Evolutionary conservation across 1,284 basidiomycete species (phyloP), one percentile per base, ranked within the genome.

Genomic region (Earliella scabrosa): DNA sequence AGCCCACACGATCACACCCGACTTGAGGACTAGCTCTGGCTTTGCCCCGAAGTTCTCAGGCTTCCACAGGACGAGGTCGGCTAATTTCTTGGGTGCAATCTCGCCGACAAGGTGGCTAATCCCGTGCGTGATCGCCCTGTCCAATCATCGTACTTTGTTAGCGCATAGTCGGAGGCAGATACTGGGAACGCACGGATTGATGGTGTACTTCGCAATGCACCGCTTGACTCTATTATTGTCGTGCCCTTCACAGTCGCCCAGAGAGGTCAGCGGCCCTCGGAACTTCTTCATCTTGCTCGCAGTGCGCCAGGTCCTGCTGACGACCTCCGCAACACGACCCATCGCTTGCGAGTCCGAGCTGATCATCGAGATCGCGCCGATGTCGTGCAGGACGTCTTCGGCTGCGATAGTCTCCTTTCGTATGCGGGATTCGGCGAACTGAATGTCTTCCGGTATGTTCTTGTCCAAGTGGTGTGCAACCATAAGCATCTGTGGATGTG

Each of bases 401-500:
- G 97, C 97, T 0, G 97, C 97, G 39, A 99, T 90, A 0, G 97
- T 99, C 77, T 99, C 97, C 2, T 87, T 93, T 23, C 97, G 87
- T 61, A 99, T 99, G 45, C 97, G 90, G 11, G 96, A 98, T 66
- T 99, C 97, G 7, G 97, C 97, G 70, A 99, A 99, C 0, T 93
- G 87, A 40, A 98, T 82, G 68, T 99, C 97, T 76, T 99, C 97
- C 0, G 89, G 85, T 60, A 96, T 94, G n/a, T 82, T 85, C 66
- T 81, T 86, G 75, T 95, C 92, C 44, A 97, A 82, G 69, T 96
- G 94, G 71, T 97, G 95, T 71, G 93, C 95, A n/a, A 95, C 92
- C 94, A 98, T 98, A 34, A 98, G 81, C 96, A 98, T 98, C 93
- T 95, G 61, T n/a, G n/a, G n/a, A n/a, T n/a, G n/a, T n/a, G n/a